Conservation (phyloP, 2,329 filamentous ascomycete species). For the Claviceps arundinis region DNA sequence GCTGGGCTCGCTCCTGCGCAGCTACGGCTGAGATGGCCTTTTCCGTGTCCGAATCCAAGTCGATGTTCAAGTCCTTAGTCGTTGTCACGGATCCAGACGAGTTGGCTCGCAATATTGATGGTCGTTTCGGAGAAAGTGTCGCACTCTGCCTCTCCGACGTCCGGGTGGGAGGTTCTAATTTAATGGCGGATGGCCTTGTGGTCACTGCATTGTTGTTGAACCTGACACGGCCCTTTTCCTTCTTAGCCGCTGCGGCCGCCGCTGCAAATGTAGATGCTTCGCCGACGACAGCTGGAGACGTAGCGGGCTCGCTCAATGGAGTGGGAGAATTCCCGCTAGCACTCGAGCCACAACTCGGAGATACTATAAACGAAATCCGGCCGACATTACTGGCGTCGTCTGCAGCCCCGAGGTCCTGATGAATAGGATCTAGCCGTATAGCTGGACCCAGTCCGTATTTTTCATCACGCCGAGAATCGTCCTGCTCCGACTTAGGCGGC, state of each 20-base stretch:
- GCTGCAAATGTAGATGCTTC: not conserved
- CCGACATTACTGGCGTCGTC: not conserved
- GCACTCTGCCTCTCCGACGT: conserved; percentile 1
- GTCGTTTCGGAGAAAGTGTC: conserved; percentile 17
- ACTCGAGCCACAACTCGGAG: not conserved
- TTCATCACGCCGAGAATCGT: not conserved
- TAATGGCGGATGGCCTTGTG: conserved; percentile 13
- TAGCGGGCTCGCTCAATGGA: not conserved
- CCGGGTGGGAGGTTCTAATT: conserved; percentile 4
- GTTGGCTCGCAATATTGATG: conserved; percentile 29
- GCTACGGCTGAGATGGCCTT: conserved; percentile 23
- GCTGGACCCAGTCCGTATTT: not conserved
- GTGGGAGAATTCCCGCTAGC: not conserved
- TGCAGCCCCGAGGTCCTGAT: not conserved
- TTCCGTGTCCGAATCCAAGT: conserved; percentile 14
- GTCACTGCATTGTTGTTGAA: conserved; percentile 32
- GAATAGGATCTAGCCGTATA: not conserved
- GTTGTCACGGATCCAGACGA: conserved; percentile 26
- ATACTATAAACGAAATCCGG: not conserved
- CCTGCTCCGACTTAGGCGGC: conserved; percentile 2
- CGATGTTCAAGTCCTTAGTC: conserved; percentile 12
- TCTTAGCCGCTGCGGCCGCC: conserved; percentile 14
- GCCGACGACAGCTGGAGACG: not conserved
- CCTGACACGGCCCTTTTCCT: conserved; percentile 33
- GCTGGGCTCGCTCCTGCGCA: conserved; percentile 28